Percentiles rank a stretch among this genome's conserved stretches.
phyloP scores from a whole-genome alignment of 768 basidiomycete genomes.

The Dioszegia aurantiaca region DNA sequence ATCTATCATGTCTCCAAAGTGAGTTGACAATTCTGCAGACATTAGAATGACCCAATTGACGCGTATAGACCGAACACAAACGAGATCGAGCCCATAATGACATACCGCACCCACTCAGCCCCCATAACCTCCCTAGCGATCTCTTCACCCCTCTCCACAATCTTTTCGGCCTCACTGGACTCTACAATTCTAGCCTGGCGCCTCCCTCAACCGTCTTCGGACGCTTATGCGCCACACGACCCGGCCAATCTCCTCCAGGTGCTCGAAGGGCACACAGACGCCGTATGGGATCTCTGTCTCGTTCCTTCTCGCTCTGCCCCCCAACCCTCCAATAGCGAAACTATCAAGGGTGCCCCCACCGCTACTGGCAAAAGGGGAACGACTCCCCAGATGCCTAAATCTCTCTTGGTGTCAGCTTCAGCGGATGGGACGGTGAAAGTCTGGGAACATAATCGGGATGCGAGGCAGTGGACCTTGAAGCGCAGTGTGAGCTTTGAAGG shows the following conservation, averaged over 20 bases:
- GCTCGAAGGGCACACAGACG: constrained; percentile 89
- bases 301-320: constrained; percentile 59
- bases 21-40: constrained; percentile 47
- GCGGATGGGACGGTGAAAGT: constrained; percentile 90
- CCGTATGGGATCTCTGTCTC: constrained; percentile 91
- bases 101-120: constrained; percentile 87
- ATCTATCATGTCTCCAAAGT: constrained; percentile 72
- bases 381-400: constrained; percentile 1
- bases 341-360: neutral
- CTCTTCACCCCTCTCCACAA: constrained; percentile 60
- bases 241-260: constrained; percentile 70
- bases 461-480: constrained; percentile 59
- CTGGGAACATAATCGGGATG: constrained; percentile 64
- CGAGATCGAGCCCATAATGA: constrained; percentile 89
- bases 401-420: constrained; percentile 68
- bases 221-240: constrained; percentile 89
- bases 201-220: constrained; percentile 69
- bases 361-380: no score
- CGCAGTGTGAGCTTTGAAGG: constrained; percentile 12
- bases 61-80: constrained; percentile 14
- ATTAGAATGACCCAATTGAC: neutral
- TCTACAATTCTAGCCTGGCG: constrained; percentile 90
- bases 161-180: constrained; percentile 92
- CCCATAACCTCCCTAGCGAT: constrained; percentile 77
- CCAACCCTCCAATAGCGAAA: constrained; percentile 36